Percentiles rank a stretch among this genome's conserved stretches.
phyloP scores from a whole-genome alignment of 371 early-diverging fungal species.

The Actinomucor elegans region DNA sequence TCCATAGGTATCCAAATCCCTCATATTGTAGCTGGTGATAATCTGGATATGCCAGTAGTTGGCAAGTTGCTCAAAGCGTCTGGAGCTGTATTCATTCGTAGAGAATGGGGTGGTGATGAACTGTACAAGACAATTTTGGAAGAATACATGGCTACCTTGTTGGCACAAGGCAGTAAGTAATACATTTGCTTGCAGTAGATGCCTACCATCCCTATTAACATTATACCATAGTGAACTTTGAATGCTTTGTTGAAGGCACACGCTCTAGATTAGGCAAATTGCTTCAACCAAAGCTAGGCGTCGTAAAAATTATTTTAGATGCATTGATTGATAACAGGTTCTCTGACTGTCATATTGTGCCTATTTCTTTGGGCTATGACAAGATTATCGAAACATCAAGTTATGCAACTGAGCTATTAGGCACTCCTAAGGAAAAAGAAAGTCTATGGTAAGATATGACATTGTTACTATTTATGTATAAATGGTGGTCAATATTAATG shows the following conservation, averaged over 20 bases:
- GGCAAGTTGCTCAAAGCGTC: conserved; percentile 66
- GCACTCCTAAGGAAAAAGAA: conserved; percentile 85
- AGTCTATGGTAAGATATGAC: conserved; percentile 53
- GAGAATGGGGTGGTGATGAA: conserved; percentile 80
- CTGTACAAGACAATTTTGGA: conserved; percentile 72
- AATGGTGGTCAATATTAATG: background rate
- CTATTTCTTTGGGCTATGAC: conserved; percentile 87
- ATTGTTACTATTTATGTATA: background rate
- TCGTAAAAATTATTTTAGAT: conserved; percentile 81
- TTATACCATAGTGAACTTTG: conserved; percentile 63
- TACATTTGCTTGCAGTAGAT: background rate
- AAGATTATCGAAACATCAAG: conserved; percentile 84
- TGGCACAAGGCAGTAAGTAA: conserved; percentile 41
- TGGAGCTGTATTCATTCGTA: conserved; percentile 84
- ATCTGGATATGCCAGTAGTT: conserved; percentile 81
- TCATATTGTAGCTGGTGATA: conserved; percentile 89
- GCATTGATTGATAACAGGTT: conserved; percentile 63
- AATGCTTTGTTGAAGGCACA: conserved; percentile 88
- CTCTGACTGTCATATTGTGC: conserved; percentile 76
- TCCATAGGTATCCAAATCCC: conserved; percentile 70
- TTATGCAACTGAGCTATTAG: conserved; percentile 74
- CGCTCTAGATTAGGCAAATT: conserved; percentile 79
- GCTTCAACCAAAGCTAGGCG: conserved; percentile 80
- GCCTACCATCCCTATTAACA: background rate
- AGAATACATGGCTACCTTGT: conserved; percentile 71